Conservation (phyloP, 805 yeast genomes). For the Ogataea paradorogensis region DNA sequence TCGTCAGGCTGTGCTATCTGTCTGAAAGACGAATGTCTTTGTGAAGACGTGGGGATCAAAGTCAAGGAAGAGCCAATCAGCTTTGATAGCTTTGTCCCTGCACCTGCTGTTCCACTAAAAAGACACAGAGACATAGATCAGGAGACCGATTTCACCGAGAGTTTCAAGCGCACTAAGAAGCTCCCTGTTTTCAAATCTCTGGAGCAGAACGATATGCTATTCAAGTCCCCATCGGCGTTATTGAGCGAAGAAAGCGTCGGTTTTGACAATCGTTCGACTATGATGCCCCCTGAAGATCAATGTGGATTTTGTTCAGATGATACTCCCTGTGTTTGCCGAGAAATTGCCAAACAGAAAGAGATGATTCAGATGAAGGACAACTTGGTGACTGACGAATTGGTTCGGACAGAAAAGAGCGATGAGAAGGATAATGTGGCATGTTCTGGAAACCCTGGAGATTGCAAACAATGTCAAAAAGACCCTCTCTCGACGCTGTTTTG, state of each 20-base stretch:
- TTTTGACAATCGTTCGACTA: conserved; percentile 20
- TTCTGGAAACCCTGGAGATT: conserved; percentile 86
- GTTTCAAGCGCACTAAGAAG: conserved; percentile 30
- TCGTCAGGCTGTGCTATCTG: conserved; percentile 55
- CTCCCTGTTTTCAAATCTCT: conserved; percentile 25
- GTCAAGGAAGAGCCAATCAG: conserved; percentile 12
- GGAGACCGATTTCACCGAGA: conserved; percentile 59
- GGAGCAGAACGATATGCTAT: conserved; percentile 25
- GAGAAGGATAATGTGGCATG: conserved; percentile 42
- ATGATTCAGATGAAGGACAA: conserved; percentile 23
- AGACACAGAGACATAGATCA: conserved; percentile 30
- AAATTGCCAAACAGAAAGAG: conserved; percentile 53
- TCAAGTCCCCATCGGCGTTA: conserved; percentile 25
- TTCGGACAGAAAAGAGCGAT: conserved; percentile 4
- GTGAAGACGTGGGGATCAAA: conserved; percentile 52
- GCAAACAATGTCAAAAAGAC: conserved; percentile 77
- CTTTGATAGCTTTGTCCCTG: conserved; percentile 45
- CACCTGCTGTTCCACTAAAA: conserved; percentile 63
- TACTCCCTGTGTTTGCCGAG: conserved; percentile 90
- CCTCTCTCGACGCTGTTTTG: conserved; percentile 89
- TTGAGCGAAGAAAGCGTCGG: conserved; percentile 17
- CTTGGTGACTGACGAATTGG: conserved; percentile 21
- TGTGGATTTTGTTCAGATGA: conserved; percentile 95
- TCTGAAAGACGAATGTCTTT: conserved; percentile 62
- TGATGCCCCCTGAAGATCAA: conserved; percentile 48